Percentiles rank a stretch among this genome's conserved stretches.
Evolutionary conservation across 768 basidiomycete species (phyloP).

Genomic region (Multifurca ochricompacta): DNA sequence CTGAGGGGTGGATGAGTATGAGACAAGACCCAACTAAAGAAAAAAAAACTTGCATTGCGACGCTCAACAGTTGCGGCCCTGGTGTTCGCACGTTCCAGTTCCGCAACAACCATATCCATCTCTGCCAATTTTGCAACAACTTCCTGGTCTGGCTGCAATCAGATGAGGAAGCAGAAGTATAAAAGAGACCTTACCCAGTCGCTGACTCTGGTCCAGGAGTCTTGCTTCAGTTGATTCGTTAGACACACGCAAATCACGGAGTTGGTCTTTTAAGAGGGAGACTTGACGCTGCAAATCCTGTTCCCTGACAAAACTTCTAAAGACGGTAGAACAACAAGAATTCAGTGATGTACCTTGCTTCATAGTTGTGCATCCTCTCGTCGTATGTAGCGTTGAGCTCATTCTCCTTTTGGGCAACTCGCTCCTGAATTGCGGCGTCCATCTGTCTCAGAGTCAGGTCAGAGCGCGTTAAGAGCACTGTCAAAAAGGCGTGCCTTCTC

Average conservation of each 20-base stretch:
- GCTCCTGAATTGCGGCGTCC: constrained; percentile 88
- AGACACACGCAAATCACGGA: constrained; percentile 82
- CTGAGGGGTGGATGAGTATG: constrained; percentile 32
- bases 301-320: constrained; percentile 49
- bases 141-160: constrained; percentile 64
- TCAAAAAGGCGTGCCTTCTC: constrained; percentile 49
- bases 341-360: constrained; percentile 63
- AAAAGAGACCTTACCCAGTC: constrained; percentile 55
- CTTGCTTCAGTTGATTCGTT: constrained; percentile 92
- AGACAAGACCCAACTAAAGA: background rate
- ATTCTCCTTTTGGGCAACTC: constrained; percentile 87
- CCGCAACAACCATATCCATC: constrained; percentile 90
- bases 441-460: constrained; percentile 49
- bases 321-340: background rate
- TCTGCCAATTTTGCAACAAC: constrained; percentile 85
- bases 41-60: constrained; percentile 57
- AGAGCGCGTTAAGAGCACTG: background rate
- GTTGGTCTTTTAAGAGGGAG: constrained; percentile 76
- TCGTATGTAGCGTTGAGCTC: constrained; percentile 96
- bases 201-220: constrained; percentile 82
- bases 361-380: constrained; percentile 91
- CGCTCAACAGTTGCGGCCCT: constrained; percentile 89
- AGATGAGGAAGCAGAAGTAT: background rate
- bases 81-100: constrained; percentile 91
- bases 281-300: constrained; percentile 91